Base-by-base conservation (phyloP, 768 basidiomycete genomes). In the Lanmaoa pseudosensibilis region DNA sequence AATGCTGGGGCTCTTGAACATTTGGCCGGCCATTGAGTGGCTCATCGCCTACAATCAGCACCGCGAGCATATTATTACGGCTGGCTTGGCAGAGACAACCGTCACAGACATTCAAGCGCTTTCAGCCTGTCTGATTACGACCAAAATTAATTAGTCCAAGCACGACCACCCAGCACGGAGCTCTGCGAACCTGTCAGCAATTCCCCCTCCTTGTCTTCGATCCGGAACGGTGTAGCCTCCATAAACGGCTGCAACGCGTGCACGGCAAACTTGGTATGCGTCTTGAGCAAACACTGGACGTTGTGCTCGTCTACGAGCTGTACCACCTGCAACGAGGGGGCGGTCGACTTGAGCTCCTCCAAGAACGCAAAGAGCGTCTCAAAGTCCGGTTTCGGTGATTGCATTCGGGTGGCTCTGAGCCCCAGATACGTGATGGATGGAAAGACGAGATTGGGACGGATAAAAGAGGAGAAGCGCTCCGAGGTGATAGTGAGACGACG, bases 161-260 rank as follows among this genome's bases (percentile, higher is more conserved):
- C 12, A 47, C 5, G 18, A 16, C 8, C 18, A 50, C 15, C 13
- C 12, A 36, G 40, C 8, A 36, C 13, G 13, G 10, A 19, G 1
- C 7, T 16, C 1, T 19, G 12, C 62, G 10, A 37, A 71, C 68
- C 68, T 67, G 49, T 58, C 21, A 71, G 36, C 19, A 62, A 53
- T 44, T 56, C 23, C 0, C 70, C 62, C 0, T 64, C 54, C 19
- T 45, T 15, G 46, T 71, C 70, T 50, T 72, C 68, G 11, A 70
- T 2, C 15, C 65, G 68, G 30, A 69, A 57, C 2, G 49, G 9
- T 8, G 43, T 1, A 3, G 21, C 52, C 1, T 23, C 55, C 27
- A 53, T 33, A 38, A 58, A 57, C 5, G 53, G 57, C 23, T n/a
- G 25, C 15, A 71, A 52, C n/a, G 37, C 52, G 4, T 46, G 55